Evolutionary conservation across 306 rosid species (phyloP), one percentile per base, ranked within the genome.

Genomic region (Acacia melanoxylon): DNA sequence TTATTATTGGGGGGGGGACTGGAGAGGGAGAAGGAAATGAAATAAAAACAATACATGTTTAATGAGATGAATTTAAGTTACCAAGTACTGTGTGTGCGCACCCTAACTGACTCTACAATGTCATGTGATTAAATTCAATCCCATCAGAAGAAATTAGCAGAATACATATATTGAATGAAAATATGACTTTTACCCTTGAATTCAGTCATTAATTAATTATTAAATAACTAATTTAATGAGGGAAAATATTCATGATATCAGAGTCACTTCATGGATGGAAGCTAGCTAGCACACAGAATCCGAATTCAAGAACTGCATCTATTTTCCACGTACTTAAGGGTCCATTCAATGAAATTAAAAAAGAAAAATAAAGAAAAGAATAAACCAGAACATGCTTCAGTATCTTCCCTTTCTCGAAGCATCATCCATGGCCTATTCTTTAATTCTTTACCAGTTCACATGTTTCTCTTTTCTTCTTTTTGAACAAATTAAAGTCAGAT

Each of bases 381-480:
- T 16, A 7, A 66, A 33, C 41, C 44, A 67, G 72, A 67, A 67
- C 72, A 67, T 67, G 46, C 46, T 67, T 67, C 46, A 35, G 72
- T 19, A 67, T 67, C 72, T 67, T 67, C 69, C 37, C 69, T 65
- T 65, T 67, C 72, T 35, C 14, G 25, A 33, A 67, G 72, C 72
- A 67, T 37, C 72, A 33, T 35, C 41, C 72, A 67, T 67, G 15
- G 46, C 72, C 25, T 67, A 67, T 67, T 67, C 48, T 67, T 40
- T 61, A 14, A 29, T 33, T 19, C 72, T 67, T 67, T 67, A 67
- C 48, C 46, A 17, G 25, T 37, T 35, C 46, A 67, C 48, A 19
- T 8, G 10, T 66, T 51, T 35, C 25, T 35, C 25, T 19, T 19
- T 67, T 31, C 46, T 33, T 35, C 45, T 19, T 19, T 67, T 35